These are phyloP conservation scores for Globisporangium takayamanum DNA, from an alignment of 352 stramenopile genomes.

Conservation along the genomic window DNA sequence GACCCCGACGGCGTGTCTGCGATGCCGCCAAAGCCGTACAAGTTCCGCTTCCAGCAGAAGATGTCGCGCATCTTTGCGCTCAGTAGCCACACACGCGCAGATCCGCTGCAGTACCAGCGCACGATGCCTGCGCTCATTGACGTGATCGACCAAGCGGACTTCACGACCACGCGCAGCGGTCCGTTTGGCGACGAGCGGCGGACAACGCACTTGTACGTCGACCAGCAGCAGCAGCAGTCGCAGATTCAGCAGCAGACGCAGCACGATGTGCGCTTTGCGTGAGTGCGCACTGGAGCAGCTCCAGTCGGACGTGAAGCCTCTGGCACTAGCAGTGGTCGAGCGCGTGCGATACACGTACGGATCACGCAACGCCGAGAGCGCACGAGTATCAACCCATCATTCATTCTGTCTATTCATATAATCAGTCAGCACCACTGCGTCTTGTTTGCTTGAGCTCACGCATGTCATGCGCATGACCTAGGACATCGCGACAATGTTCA, in stretches of 20 bases:
- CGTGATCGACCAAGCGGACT: constrained; percentile 74
- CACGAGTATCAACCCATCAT: background rate
- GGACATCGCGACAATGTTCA: no score
- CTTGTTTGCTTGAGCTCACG: no score
- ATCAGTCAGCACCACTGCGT: no score
- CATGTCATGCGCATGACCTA: no score
- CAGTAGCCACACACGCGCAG: constrained; percentile 49
- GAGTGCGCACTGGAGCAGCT: constrained; percentile 3
- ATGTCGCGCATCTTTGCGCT: constrained; percentile 87
- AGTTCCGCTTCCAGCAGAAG: constrained; percentile 89
- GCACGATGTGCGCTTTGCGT: constrained; percentile 38
- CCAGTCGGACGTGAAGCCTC: background rate
- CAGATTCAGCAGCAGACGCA: constrained; percentile 31
- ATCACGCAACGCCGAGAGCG: background rate
- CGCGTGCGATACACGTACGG: no score
- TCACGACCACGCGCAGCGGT: constrained; percentile 42
- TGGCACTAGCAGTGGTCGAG: background rate
- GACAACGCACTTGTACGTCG: constrained; percentile 12
- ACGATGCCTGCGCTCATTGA: constrained; percentile 75
- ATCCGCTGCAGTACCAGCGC: constrained; percentile 65
- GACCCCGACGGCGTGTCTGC: constrained; percentile 83
- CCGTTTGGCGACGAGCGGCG: constrained; percentile 52
- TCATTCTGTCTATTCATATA: no score
- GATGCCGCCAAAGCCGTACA: constrained; percentile 86
- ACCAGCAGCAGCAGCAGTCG: background rate